These are phyloP conservation scores for Monosporascus sp. DNA, from an alignment of 2,329 filamentous ascomycete species.

Conservation along the genomic window DNA sequence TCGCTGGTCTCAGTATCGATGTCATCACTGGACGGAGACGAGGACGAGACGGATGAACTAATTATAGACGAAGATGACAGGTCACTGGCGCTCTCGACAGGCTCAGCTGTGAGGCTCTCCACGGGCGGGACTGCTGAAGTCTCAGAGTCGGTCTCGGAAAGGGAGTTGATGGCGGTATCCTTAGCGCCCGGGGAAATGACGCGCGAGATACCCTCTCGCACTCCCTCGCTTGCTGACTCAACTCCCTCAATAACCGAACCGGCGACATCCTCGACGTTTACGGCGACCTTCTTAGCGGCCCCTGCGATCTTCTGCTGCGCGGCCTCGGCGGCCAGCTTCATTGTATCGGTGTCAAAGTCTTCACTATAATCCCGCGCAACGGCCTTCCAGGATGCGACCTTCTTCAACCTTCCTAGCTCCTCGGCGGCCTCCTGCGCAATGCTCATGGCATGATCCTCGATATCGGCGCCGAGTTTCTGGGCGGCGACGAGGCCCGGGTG, in stretches of 20 bases:
- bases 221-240: slow-evolving; percentile 6
- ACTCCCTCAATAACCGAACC: slow-evolving; percentile 1
- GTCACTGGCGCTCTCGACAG: slow-evolving; percentile 18
- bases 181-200: slow-evolving; percentile 14
- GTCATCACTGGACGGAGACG: slow-evolving; percentile 17
- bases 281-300: slow-evolving; percentile 20
- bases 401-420: slow-evolving; percentile 75
- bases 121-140: slow-evolving; percentile 17
- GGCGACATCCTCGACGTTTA: slow-evolving; percentile 15
- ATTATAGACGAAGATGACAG: slow-evolving; percentile 8
- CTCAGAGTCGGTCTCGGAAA: slow-evolving; percentile 12
- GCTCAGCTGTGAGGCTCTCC: slow-evolving; percentile 16
- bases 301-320: slow-evolving; percentile 29
- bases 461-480: slow-evolving; percentile 58
- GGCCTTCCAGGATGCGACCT: slow-evolving; percentile 81
- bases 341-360: slow-evolving; percentile 67
- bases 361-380: slow-evolving; percentile 66
- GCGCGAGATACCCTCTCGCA: slow-evolving; percentile 27
- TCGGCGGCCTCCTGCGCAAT: slow-evolving; percentile 73
- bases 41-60: too few species aligned
- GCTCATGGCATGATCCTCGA: slow-evolving; percentile 77
- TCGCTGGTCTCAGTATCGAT: slow-evolving; percentile 23
- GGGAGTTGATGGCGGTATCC: slow-evolving; percentile 12
- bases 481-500: slow-evolving; percentile 68
- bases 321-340: slow-evolving; percentile 51